Conservation (phyloP, 108 stramenopile species). For the Pseudonitzschia delicatissima region DNA sequence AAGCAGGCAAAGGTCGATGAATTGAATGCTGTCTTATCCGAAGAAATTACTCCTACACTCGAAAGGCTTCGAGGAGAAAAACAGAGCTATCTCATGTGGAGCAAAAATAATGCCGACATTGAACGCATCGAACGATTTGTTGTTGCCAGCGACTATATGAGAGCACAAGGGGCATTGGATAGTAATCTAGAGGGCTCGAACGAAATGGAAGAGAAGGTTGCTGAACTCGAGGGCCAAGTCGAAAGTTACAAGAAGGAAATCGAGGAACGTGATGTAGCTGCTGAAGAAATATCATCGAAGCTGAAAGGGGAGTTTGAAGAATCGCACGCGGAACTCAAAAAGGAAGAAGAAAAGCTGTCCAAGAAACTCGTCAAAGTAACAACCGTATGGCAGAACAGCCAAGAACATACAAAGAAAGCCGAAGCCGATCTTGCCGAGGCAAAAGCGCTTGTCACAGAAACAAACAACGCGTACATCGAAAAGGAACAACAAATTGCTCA, state of each 20-base stretch:
- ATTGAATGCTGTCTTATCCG: slow-evolving; percentile 88
- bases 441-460: slow-evolving; percentile 54
- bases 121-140: slow-evolving; percentile 94
- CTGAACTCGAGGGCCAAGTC: slow-evolving; percentile 44
- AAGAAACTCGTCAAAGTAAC: slow-evolving; percentile 92
- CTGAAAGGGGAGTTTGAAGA: slow-evolving; percentile 67
- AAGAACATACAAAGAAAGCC: slow-evolving; percentile 57
- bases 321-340: slow-evolving; percentile 45
- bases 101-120: slow-evolving; percentile 93
- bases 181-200: slow-evolving; percentile 56
- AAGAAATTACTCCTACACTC: slow-evolving; percentile 97
- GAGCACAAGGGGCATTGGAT: slow-evolving; percentile 63
- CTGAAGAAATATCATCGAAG: slow-evolving; percentile 37
- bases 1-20: slow-evolving; percentile 98
- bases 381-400: slow-evolving; percentile 79
- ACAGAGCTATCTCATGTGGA: slow-evolving; percentile 93
- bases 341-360: slow-evolving; percentile 78
- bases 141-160: slow-evolving; percentile 81
- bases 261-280: slow-evolving; percentile 67
- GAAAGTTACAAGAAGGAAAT: slow-evolving; percentile 39
- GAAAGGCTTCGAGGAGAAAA: slow-evolving; percentile 94
- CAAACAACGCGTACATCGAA: slow-evolving; percentile 39
- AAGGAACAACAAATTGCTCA: slow-evolving; percentile 62
- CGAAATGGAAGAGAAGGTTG: slow-evolving; percentile 62
- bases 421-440: slow-evolving; percentile 73